Evolutionary conservation across 805 yeast species (phyloP).

Genomic region (Candida golubevii): DNA sequence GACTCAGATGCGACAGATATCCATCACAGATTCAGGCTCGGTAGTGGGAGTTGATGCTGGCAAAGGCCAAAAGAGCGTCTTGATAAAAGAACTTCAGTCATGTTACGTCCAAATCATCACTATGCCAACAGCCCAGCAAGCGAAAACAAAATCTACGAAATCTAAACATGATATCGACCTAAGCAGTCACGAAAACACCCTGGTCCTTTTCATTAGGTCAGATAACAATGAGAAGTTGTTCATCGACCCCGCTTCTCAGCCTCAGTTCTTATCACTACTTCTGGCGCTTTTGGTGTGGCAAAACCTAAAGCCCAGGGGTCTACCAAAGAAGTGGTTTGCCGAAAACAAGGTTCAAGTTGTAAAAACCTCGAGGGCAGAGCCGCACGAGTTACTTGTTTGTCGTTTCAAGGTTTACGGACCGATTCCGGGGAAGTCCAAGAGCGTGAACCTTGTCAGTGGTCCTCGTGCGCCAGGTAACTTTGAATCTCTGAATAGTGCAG

Average conservation of each 20-base stretch:
- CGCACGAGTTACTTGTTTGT: conserved; percentile 51
- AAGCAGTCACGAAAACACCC: conserved; percentile 25
- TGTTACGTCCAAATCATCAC: conserved; percentile 38
- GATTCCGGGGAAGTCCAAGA: conserved; percentile 38
- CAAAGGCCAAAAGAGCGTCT: conserved; percentile 23
- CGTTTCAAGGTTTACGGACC: conserved; percentile 67
- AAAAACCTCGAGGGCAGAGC: conserved; percentile 18
- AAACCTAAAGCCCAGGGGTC: conserved; percentile 46
- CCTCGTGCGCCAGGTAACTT: conserved; percentile 34
- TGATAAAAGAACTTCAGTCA: conserved; percentile 34
- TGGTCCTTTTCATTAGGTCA: conserved; percentile 39
- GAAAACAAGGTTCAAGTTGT: conserved; percentile 30
- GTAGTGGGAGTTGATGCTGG: conserved; percentile 30
- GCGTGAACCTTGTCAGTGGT: conserved; percentile 33
- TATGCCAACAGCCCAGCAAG: conserved; percentile 12
- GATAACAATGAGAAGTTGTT: conserved; percentile 36
- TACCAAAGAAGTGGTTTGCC: conserved; percentile 51
- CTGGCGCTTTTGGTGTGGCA: conserved; percentile 55
- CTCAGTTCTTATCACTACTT: conserved; percentile 41
- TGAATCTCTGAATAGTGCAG: conserved; percentile 3
- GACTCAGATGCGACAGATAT: conserved; percentile 28
- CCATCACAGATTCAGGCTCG: conserved; percentile 32
- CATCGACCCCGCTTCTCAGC: conserved; percentile 31
- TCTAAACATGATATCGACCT: conserved; percentile 2
- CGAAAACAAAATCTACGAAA: conserved; percentile 9